These are phyloP conservation scores for Allantophomopsis cytisporea DNA, from an alignment of 2,329 filamentous ascomycete species.

Conservation along the genomic window DNA sequence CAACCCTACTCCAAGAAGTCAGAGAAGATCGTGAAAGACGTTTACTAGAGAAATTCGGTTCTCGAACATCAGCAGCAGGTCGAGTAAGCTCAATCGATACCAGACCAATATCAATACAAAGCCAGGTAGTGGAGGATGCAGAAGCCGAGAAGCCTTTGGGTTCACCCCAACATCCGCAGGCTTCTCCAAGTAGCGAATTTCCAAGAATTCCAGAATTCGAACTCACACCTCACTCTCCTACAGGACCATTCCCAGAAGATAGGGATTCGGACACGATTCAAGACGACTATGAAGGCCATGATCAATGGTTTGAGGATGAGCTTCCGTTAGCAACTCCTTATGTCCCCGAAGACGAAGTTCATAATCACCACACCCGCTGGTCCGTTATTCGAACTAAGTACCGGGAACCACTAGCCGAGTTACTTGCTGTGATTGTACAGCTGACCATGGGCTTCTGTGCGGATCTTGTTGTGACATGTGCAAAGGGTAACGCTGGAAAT, in stretches of 20 bases:
- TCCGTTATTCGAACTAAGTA: conserved; percentile 32
- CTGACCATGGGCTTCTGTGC: conserved; percentile 27
- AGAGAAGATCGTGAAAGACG: conserved; percentile 1
- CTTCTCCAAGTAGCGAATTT: too few relatives aligned
- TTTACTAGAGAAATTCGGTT: neutral
- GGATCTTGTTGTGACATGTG: conserved; percentile 24
- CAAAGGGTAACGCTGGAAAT: conserved; percentile 17
- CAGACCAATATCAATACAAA: neutral
- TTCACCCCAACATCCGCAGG: too few relatives aligned
- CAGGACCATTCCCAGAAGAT: neutral
- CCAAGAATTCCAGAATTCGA: neutral
- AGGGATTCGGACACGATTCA: conserved; percentile 7
- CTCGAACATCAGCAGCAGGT: too few relatives aligned
- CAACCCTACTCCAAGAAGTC: conserved; percentile 5
- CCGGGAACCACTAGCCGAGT: conserved; percentile 35
- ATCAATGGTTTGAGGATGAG: conserved; percentile 8
- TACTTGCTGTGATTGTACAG: conserved; percentile 21
- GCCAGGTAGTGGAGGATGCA: neutral
- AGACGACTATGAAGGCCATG: conserved; percentile 2
- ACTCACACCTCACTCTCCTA: neutral
- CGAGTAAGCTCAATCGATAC: neutral
- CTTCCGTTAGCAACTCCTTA: conserved; percentile 9
- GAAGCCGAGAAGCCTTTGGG: neutral
- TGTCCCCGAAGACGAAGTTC: conserved; percentile 11
- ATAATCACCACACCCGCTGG: conserved; percentile 22